phyloP scores from a whole-genome alignment of 2,329 filamentous ascomycete genomes.

The Mycocentrospora acerina region DNA sequence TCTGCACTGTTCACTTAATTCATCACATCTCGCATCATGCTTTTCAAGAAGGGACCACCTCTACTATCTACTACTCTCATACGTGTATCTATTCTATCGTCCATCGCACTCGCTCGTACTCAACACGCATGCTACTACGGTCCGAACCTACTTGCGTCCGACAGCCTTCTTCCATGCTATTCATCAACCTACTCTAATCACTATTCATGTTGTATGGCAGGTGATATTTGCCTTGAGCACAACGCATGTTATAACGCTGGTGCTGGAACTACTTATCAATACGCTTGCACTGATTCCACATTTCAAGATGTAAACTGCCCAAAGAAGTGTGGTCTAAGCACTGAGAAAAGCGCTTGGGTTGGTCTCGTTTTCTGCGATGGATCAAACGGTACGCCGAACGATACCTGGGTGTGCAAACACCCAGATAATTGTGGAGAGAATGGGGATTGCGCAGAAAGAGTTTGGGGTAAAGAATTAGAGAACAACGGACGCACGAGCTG shows the following conservation, averaged over 20 bases:
- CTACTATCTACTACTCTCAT: not conserved
- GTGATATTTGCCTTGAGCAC: slow-evolving; percentile 17
- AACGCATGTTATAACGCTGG: slow-evolving; percentile 15
- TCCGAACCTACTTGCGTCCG: slow-evolving; percentile 10
- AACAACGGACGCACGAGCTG: no score
- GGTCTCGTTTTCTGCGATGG: slow-evolving; percentile 20
- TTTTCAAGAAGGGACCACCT: not conserved
- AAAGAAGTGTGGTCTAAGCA: slow-evolving; percentile 17
- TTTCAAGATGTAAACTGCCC: slow-evolving; percentile 17
- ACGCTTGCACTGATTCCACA: slow-evolving; percentile 17
- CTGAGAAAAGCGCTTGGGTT: slow-evolving; percentile 13
- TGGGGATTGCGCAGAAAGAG: not conserved
- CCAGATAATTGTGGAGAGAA: slow-evolving; percentile 18
- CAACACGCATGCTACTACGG: slow-evolving; percentile 17
- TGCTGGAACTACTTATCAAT: slow-evolving; percentile 20
- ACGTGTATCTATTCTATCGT: not conserved
- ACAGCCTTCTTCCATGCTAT: slow-evolving; percentile 21
- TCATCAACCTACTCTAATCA: not conserved
- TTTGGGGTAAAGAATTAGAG: no score
- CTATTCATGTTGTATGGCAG: slow-evolving; percentile 18
- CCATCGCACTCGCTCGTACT: not conserved
- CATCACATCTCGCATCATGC: no score
- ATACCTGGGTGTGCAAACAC: slow-evolving; percentile 22
- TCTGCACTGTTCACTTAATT: no score
- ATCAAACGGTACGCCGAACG: slow-evolving; percentile 3